Evolutionary conservation across 768 basidiomycete genomes (phyloP), one percentile per base, ranked within the genome.

Genomic region (Gyrodon lividus): DNA sequence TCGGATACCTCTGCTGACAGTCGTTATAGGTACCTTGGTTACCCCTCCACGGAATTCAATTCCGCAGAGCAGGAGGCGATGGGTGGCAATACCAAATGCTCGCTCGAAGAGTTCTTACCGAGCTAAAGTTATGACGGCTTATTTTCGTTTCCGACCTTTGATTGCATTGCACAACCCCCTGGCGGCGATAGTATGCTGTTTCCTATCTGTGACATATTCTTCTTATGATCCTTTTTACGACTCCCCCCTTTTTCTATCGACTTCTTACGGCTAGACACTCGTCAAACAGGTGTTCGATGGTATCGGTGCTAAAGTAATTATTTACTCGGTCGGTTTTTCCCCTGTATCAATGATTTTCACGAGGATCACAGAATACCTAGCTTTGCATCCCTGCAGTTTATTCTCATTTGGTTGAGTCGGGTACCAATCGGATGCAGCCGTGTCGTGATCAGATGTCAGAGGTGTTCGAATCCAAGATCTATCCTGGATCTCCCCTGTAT

Each of bases 51-150:
- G 95, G 96, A 3, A 88, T 98, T 40, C 96, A 98, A 64, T 98
- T 98, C 74, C 84, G 96, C 43, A 79, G 96, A 54, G 81, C 86
- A 1, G 82, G 89, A 23, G 95, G 95, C 1, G 91, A 96, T 58
- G 90, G 88, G 0, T 98, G 94, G 94, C 93, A 97, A 70, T 98
- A 98, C 70, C 92, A 95, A 67, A 93, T 93, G 90, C 79, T 98
- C 35, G 94, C 91, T 20, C 79, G 90, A 59, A 79, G 90, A 52
- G 91, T 93, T 35, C 71, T 93, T 59, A 93, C 90, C 34, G 91
- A 93, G 68, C 78, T 93, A 66, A 92, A 92, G 71, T 72, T 93
- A 76, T 92, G 72, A 81, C 59, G 43, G 50, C 56, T 24, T 47
- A 45, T 2, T 48, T 33, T 19, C 23, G 1, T 41, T 48, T 24